These are phyloP conservation scores for sunflower (Helianthus annuus) DNA, from an alignment of 129 eudicot species.

Conservation along the genomic window DNA sequence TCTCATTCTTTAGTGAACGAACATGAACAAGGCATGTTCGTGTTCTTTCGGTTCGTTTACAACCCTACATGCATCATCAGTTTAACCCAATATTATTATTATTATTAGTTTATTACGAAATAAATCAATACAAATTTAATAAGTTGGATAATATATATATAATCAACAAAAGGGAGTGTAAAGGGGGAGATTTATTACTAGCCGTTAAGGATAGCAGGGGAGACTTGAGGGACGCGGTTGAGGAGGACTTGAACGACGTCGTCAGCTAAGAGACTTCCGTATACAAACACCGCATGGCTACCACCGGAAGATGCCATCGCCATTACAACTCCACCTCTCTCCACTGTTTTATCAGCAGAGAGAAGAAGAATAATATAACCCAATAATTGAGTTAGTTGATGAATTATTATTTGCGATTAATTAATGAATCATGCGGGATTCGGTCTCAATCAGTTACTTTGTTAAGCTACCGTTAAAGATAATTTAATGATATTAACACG, in stretches of 20 bases:
- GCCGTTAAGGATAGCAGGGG: slow-evolving; percentile 72
- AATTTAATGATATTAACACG: no score
- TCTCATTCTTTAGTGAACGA: no score
- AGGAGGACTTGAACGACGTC: slow-evolving; percentile 74
- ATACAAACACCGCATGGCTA: slow-evolving; percentile 64
- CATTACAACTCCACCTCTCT: no score
- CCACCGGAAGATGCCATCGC: no score
- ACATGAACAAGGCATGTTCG: no score
- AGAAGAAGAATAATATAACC: not conserved
- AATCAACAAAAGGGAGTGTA: slow-evolving; percentile 14
- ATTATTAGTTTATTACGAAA: not conserved
- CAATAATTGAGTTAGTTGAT: no score
- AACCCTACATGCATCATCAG: no score
- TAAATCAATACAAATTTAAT: not conserved
- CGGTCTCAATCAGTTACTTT: no score
- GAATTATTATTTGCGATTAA: no score
- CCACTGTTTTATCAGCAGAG: not conserved
- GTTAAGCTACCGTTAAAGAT: no score
- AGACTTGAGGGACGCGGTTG: slow-evolving; percentile 66
- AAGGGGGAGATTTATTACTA: slow-evolving; percentile 51
- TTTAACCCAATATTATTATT: not conserved
- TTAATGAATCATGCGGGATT: no score
- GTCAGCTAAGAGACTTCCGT: slow-evolving; percentile 85
- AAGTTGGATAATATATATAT: not conserved
- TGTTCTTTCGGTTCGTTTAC: no score